These are phyloP conservation scores for Sesbania bispinosa DNA, from an alignment of 306 rosid genomes.

Conservation along the genomic window DNA sequence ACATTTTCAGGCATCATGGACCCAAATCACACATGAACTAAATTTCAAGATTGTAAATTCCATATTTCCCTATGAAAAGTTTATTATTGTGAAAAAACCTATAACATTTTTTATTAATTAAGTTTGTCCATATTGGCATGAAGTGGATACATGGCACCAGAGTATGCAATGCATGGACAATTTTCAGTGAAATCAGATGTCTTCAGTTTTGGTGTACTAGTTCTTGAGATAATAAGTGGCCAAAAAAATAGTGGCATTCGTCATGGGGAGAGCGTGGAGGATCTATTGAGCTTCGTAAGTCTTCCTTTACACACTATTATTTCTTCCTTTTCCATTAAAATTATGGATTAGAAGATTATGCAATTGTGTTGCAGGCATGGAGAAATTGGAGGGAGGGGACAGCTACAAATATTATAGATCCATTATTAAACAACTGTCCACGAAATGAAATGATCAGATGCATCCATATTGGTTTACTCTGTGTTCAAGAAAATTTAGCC, in stretches of 20 bases:
- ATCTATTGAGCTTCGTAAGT: slow-evolving; percentile 34
- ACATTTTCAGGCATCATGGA: too few relatives aligned
- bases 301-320: background rate
- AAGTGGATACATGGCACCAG: background rate
- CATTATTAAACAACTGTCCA: background rate
- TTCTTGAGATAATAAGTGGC: background rate
- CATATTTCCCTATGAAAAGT: too few relatives aligned
- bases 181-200: background rate
- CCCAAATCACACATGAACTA: too few relatives aligned
- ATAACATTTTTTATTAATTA: background rate
- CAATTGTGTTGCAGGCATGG: slow-evolving; percentile 37
- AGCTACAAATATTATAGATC: background rate
- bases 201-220: background rate
- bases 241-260: background rate
- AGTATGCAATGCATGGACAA: background rate
- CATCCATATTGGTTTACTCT: slow-evolving; percentile 39
- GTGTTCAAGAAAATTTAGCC: slow-evolving; percentile 33
- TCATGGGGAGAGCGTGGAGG: background rate
- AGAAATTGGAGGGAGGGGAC: slow-evolving; percentile 35
- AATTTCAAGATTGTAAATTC: too few relatives aligned
- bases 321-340: background rate
- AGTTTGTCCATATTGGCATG: background rate
- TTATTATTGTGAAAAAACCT: background rate
- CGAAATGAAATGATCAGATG: slow-evolving; percentile 32
- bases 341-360: background rate